Evolutionary conservation across 805 yeast species (phyloP).

Genomic region (Lachancea fermentati): DNA sequence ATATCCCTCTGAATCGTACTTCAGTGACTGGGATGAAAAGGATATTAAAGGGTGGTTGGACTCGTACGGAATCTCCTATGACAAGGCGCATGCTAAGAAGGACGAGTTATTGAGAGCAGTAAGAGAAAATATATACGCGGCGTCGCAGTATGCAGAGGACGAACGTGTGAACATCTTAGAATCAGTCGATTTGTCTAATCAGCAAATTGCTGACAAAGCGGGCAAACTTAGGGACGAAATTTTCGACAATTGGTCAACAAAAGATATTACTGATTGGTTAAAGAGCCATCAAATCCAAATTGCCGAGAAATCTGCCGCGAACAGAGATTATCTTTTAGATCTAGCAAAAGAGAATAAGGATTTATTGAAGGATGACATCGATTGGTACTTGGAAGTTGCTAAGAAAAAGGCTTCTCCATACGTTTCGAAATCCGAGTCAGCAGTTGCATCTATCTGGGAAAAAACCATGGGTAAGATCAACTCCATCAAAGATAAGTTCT

Average conservation of each 20-base stretch:
- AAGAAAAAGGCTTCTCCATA: slow-evolving; percentile 33
- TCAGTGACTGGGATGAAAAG: slow-evolving; percentile 46
- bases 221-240: slow-evolving; percentile 39
- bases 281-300: slow-evolving; percentile 39
- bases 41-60: slow-evolving; percentile 47
- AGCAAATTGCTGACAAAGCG: slow-evolving; percentile 35
- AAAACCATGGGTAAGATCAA: slow-evolving; percentile 12
- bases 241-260: slow-evolving; percentile 47
- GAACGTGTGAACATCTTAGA: slow-evolving; percentile 37
- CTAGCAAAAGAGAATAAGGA: slow-evolving; percentile 33
- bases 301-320: slow-evolving; percentile 30
- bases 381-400: slow-evolving; percentile 32
- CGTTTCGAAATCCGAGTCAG: slow-evolving; percentile 32
- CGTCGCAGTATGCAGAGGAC: slow-evolving; percentile 35
- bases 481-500: slow-evolving; percentile 15
- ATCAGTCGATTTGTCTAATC: slow-evolving; percentile 35
- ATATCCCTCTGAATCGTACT: slow-evolving; percentile 49
- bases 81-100: slow-evolving; percentile 36
- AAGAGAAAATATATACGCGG: slow-evolving; percentile 39
- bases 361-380: slow-evolving; percentile 37
- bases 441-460: slow-evolving; percentile 25
- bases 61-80: slow-evolving; percentile 37
- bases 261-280: slow-evolving; percentile 53
- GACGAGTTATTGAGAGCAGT: slow-evolving; percentile 44
- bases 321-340: slow-evolving; percentile 34